Evolutionary conservation across 768 basidiomycete genomes (phyloP).

Genomic region (Pulveroboletus ravenelii): DNA sequence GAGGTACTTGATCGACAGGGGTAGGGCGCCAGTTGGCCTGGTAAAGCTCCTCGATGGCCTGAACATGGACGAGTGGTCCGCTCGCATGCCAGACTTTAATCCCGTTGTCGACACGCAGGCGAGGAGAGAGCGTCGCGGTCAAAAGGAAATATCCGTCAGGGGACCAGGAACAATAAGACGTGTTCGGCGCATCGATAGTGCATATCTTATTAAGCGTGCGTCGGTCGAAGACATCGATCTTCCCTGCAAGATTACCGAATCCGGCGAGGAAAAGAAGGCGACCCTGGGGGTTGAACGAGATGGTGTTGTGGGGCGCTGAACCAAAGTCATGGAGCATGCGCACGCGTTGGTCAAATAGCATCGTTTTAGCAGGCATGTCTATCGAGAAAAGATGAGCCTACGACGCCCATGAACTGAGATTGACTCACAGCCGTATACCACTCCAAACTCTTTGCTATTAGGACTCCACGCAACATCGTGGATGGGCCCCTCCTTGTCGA

Average conservation of each 20-base stretch:
- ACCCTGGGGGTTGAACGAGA: slow-evolving; percentile 92
- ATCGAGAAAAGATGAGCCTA: not conserved
- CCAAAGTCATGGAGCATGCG: slow-evolving; percentile 89
- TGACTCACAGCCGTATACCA: slow-evolving; percentile 90
- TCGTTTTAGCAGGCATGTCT: slow-evolving; percentile 95
- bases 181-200: slow-evolving; percentile 84
- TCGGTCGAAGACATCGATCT: slow-evolving; percentile 89
- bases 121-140: slow-evolving; percentile 93
- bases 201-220: slow-evolving; percentile 77
- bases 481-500: slow-evolving; percentile 96
- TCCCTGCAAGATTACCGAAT: slow-evolving; percentile 95
- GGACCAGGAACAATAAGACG: slow-evolving; percentile 93
- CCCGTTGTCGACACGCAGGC: slow-evolving; percentile 94
- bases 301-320: slow-evolving; percentile 82
- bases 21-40: slow-evolving; percentile 82
- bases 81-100: slow-evolving; percentile 95
- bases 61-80: slow-evolving; percentile 81
- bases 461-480: slow-evolving; percentile 97
- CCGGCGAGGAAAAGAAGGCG: slow-evolving; percentile 86
- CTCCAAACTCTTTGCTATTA: slow-evolving; percentile 93
- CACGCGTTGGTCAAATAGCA: slow-evolving; percentile 88
- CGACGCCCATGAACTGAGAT: not conserved
- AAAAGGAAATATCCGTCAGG: slow-evolving; percentile 89
- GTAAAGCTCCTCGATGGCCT: slow-evolving; percentile 83
- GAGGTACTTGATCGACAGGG: slow-evolving; percentile 56